Percentiles rank a stretch among this genome's conserved stretches.
Conservation (phyloP, 805 yeast species). For the Barnettozyma wickerhamii region DNA sequence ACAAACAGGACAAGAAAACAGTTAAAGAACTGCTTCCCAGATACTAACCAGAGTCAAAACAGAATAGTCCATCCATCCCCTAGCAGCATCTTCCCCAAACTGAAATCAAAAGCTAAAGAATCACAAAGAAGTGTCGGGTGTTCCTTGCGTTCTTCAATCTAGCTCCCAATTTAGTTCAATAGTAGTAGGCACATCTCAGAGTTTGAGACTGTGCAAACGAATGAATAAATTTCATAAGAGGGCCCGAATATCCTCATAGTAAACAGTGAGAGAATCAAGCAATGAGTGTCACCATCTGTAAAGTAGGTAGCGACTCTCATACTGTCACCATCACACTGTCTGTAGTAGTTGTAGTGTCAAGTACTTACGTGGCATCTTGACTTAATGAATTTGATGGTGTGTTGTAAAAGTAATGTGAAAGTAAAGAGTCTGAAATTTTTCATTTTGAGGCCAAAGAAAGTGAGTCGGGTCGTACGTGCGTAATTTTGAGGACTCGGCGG, state of each 20-base stretch:
- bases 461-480: no score
- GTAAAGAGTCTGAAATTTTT: neutral
- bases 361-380: constrained; percentile 29
- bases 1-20: no score
- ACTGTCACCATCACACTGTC: neutral
- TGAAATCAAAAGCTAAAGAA: constrained; percentile 10
- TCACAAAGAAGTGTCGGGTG: constrained; percentile 79
- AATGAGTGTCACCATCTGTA: neutral
- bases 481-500: neutral
- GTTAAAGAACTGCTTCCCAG: no score
- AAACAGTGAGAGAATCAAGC: neutral
- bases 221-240: constrained; percentile 39
- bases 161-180: constrained; percentile 8
- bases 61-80: neutral
- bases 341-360: neutral
- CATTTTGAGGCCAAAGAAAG: neutral
- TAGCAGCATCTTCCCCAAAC: constrained; percentile 29
- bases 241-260: constrained; percentile 77
- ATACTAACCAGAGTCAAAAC: no score
- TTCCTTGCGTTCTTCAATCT: constrained; percentile 49
- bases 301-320: no score
- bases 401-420: neutral
- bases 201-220: constrained; percentile 3
- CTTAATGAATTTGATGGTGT: constrained; percentile 11
- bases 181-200: constrained; percentile 7